phyloP scores from a whole-genome alignment of 805 yeast genomes.

The Pichia heedii region DNA sequence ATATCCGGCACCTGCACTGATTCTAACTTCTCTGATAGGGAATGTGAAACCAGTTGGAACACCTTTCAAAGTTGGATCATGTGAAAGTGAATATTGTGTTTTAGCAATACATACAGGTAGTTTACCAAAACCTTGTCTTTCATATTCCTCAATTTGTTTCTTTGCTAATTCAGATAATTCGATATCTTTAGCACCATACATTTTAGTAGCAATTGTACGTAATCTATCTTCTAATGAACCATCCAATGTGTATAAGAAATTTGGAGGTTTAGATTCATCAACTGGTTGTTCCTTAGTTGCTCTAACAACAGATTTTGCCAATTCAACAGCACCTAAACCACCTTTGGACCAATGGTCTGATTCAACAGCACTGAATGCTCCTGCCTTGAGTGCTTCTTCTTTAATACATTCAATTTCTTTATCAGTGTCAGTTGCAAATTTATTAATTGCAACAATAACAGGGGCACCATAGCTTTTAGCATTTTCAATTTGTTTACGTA shows the following conservation, averaged over 20 bases:
- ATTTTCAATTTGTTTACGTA: constrained; percentile 68
- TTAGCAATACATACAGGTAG: constrained; percentile 80
- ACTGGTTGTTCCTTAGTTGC: constrained; percentile 39
- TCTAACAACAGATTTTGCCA: constrained; percentile 62
- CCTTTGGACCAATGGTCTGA: constrained; percentile 86
- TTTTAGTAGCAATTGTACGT: constrained; percentile 55
- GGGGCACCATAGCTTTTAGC: constrained; percentile 67
- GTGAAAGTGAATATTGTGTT: constrained; percentile 78
- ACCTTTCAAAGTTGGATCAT: constrained; percentile 75
- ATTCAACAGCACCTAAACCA: constrained; percentile 69
- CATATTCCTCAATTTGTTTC: constrained; percentile 57
- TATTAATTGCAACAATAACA: constrained; percentile 75
- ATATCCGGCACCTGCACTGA: constrained; percentile 86
- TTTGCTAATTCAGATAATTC: constrained; percentile 64
- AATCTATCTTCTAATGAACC: constrained; percentile 59
- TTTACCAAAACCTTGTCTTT: constrained; percentile 66
- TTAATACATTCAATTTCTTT: constrained; percentile 61
- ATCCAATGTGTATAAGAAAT: constrained; percentile 53
- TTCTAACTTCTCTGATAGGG: constrained; percentile 74
- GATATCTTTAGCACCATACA: constrained; percentile 72
- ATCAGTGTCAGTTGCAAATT: constrained; percentile 64
- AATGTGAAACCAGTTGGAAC: constrained; percentile 73
- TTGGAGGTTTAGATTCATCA: constrained; percentile 15
- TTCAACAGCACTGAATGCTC: constrained; percentile 71
- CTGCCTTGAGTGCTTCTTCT: constrained; percentile 62